Percentiles rank a stretch among this genome's conserved stretches.
These are phyloP conservation scores for Pilatotrama ljubarskyi DNA, from an alignment of 768 basidiomycete genomes.

Conservation along the genomic window DNA sequence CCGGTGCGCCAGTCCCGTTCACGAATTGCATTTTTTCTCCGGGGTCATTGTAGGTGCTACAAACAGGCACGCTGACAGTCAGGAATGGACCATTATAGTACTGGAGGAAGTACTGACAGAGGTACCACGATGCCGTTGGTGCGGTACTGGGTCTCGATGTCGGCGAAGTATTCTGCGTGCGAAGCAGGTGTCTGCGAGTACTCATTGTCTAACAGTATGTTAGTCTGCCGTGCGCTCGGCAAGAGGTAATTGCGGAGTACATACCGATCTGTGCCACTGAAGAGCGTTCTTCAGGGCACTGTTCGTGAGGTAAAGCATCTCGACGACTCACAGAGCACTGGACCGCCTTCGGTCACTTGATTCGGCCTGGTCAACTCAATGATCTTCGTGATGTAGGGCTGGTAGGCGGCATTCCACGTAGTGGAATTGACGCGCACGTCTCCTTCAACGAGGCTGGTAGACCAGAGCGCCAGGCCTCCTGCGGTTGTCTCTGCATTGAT, in stretches of 20 bases:
- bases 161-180: conserved; percentile 25
- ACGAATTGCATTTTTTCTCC: conserved; percentile 28
- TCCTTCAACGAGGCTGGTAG: conserved; percentile 65
- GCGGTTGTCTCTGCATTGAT: conserved; percentile 84
- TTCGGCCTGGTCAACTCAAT: conserved; percentile 59
- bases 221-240: not conserved
- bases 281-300: not conserved
- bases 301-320: not conserved
- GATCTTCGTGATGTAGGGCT: conserved; percentile 66
- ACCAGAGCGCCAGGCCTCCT: conserved; percentile 72
- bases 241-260: conserved; percentile 40
- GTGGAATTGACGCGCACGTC: conserved; percentile 69
- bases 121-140: conserved; percentile 44
- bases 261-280: conserved; percentile 59
- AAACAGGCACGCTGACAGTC: too few species aligned
- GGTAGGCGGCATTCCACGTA: conserved; percentile 71
- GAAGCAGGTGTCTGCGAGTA: conserved; percentile 53
- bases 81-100: too few species aligned
- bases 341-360: conserved; percentile 74
- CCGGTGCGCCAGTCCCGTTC: conserved; percentile 32
- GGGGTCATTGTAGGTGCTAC: conserved; percentile 31
- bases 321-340: conserved; percentile 60
- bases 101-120: too few species aligned
- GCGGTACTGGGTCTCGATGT: conserved; percentile 25
- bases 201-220: conserved; percentile 53